These are phyloP conservation scores for Syzygium aromaticum DNA, from an alignment of 345 rosid genomes.

Conservation along the genomic window DNA sequence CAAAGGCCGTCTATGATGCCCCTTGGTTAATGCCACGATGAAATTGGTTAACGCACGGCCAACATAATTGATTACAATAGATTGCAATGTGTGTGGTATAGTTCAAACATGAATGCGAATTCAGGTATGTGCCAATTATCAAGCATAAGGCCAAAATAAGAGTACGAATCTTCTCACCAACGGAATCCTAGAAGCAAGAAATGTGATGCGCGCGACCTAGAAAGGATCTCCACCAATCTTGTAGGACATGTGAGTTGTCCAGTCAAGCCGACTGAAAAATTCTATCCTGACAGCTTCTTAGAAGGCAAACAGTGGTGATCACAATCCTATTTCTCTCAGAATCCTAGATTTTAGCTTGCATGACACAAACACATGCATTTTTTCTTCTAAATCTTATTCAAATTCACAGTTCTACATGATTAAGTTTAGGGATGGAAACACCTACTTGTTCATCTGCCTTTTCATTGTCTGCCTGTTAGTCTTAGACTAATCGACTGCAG, in stretches of 20 bases:
- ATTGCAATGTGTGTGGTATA: neutral
- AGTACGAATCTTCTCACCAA: neutral
- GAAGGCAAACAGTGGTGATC: too few species aligned
- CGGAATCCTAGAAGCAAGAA: neutral
- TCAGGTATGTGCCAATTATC: neutral
- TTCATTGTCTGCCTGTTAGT: neutral
- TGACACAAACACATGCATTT: neutral
- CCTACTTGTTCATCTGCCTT: neutral
- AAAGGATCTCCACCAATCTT: neutral
- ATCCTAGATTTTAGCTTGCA: neutral
- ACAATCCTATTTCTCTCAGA: too few species aligned
- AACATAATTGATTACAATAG: too few species aligned
- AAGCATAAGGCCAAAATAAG: neutral
- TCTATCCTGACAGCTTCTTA: too few species aligned
- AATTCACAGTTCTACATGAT: neutral
- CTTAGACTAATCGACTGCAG: neutral
- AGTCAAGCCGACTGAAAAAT: neutral
- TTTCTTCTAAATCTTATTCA: neutral
- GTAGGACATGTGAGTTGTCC: neutral
- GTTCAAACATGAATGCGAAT: neutral
- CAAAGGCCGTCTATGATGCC: neutral
- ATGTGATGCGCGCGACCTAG: accelerated
- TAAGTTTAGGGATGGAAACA: neutral
- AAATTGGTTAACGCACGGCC: too few species aligned
- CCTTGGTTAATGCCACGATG: neutral